phyloP scores from a whole-genome alignment of 495 filamentous ascomycete genomes.

The Cercophora scortea region DNA sequence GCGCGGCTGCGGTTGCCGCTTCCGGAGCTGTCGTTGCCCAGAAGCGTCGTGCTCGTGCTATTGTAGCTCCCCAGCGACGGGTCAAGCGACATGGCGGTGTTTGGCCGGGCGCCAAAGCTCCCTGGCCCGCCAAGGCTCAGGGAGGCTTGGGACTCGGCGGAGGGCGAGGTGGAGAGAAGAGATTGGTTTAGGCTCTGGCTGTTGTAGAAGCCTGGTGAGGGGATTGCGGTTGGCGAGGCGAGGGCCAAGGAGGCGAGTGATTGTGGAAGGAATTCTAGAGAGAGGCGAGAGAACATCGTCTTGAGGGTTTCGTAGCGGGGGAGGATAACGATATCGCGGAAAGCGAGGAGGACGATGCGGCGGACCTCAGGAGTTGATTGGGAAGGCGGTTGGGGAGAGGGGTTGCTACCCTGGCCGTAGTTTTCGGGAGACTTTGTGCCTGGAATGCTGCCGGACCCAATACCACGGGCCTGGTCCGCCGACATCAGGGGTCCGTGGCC shows the following conservation, averaged over 20 bases:
- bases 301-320: conserved; percentile 79
- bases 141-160: conserved; percentile 25
- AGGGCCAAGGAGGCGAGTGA: conserved; percentile 40
- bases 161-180: conserved; percentile 21
- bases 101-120: conserved; percentile 49
- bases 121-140: conserved; percentile 18
- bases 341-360: conserved; percentile 78
- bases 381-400: background rate
- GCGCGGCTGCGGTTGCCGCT: conserved; percentile 59
- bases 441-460: conserved; percentile 58
- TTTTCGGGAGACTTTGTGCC: too few species aligned
- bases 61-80: conserved; percentile 64
- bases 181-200: conserved; percentile 7
- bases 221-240: conserved; percentile 28
- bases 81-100: conserved; percentile 65
- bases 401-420: too few species aligned
- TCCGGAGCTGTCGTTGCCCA: conserved; percentile 46
- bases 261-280: conserved; percentile 71
- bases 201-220: conserved; percentile 27
- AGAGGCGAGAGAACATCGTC: conserved; percentile 82
- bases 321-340: conserved; percentile 81
- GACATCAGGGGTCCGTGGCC: conserved; percentile 73
- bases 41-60: conserved; percentile 66
- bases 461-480: conserved; percentile 68
- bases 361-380: conserved; percentile 56